A percentile compares a stretch with the other conserved stretches of the same genome.
Evolutionary conservation across 2,329 filamentous ascomycete species (phyloP).

Genomic region (Magnaporthiopsis poae): DNA sequence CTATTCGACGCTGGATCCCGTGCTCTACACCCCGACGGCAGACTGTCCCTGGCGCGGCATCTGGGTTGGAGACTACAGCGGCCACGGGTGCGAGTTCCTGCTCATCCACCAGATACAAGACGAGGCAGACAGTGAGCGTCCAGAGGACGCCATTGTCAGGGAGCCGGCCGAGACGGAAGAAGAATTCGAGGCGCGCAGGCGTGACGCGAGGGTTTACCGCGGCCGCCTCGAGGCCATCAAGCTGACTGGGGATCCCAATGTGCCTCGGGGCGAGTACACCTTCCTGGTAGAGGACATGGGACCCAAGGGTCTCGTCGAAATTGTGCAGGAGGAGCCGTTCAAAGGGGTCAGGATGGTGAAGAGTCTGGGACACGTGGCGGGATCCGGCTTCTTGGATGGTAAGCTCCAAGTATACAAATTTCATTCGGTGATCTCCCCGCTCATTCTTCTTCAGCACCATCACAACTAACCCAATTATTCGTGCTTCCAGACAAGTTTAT

Average conservation of each 20-base stretch:
- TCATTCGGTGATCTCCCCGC: neutral
- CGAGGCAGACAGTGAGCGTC: conserved; percentile 27
- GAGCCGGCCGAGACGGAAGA: conserved; percentile 32
- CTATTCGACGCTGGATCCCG: conserved; percentile 60
- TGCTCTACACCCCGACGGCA: conserved; percentile 68
- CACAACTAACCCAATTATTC: neutral
- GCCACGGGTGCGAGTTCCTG: conserved; percentile 81
- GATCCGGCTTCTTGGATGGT: conserved; percentile 62
- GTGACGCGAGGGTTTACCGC: conserved; percentile 41
- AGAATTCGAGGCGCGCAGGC: conserved; percentile 35
- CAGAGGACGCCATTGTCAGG: conserved; percentile 29
- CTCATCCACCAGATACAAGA: conserved; percentile 55
- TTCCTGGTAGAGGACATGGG: conserved; percentile 75
- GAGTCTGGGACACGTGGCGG: conserved; percentile 69
- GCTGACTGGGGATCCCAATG: conserved; percentile 80
- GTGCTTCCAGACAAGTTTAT: conserved; percentile 57
- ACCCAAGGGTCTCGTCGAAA: conserved; percentile 50
- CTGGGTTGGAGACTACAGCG: conserved; percentile 83
- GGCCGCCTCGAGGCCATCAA: conserved; percentile 77
- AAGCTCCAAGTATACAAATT: conserved; percentile 23
- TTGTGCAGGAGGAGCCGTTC: conserved; percentile 59
- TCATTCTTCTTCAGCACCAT: neutral
- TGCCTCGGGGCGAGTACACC: conserved; percentile 75
- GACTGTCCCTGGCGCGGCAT: conserved; percentile 81
- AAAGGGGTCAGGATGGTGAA: conserved; percentile 63